Evolutionary conservation across 2,329 filamentous ascomycete species (phyloP).

Genomic region (Penicillium sp.): DNA sequence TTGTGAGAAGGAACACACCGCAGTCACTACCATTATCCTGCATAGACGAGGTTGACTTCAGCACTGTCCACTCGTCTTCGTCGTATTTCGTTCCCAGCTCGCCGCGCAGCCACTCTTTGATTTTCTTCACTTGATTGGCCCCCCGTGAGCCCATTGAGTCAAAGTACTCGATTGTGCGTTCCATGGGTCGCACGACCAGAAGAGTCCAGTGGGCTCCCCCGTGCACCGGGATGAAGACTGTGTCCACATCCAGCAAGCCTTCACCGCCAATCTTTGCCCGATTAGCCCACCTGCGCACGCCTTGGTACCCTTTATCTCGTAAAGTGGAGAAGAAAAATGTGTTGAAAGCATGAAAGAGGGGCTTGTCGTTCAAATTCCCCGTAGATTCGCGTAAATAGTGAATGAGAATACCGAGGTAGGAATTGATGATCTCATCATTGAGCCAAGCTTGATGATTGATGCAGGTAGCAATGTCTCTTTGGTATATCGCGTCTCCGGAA

Average conservation of each 20-base stretch:
- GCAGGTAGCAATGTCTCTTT: slow-evolving; percentile 38
- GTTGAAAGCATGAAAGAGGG: slow-evolving; percentile 45
- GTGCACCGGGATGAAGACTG: slow-evolving; percentile 50
- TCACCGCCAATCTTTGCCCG: slow-evolving; percentile 49
- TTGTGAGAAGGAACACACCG: slow-evolving; percentile 51
- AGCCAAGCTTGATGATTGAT: slow-evolving; percentile 39
- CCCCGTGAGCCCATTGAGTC: slow-evolving; percentile 44
- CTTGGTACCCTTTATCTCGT: slow-evolving; percentile 40
- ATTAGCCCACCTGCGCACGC: slow-evolving; percentile 44
- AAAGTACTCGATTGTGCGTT: slow-evolving; percentile 48
- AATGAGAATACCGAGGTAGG: slow-evolving; percentile 43
- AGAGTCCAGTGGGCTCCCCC: slow-evolving; percentile 49
- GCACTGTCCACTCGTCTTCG: slow-evolving; percentile 45
- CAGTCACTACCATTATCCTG: slow-evolving; percentile 51
- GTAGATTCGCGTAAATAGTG: slow-evolving; percentile 36
- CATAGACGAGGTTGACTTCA: slow-evolving; percentile 41
- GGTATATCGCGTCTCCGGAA: slow-evolving; percentile 37
- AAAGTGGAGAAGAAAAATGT: slow-evolving; percentile 47
- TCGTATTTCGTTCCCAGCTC: slow-evolving; percentile 43
- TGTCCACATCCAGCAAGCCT: slow-evolving; percentile 45
- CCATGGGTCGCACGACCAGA: slow-evolving; percentile 44
- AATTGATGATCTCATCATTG: slow-evolving; percentile 49
- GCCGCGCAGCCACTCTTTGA: slow-evolving; percentile 43
- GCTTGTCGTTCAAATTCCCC: slow-evolving; percentile 35
- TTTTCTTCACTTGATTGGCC: slow-evolving; percentile 30